A percentile compares a stretch with the other conserved stretches of the same genome.
Evolutionary conservation across 148 eudicot species (phyloP).

Genomic region (Camellia granthamiana): DNA sequence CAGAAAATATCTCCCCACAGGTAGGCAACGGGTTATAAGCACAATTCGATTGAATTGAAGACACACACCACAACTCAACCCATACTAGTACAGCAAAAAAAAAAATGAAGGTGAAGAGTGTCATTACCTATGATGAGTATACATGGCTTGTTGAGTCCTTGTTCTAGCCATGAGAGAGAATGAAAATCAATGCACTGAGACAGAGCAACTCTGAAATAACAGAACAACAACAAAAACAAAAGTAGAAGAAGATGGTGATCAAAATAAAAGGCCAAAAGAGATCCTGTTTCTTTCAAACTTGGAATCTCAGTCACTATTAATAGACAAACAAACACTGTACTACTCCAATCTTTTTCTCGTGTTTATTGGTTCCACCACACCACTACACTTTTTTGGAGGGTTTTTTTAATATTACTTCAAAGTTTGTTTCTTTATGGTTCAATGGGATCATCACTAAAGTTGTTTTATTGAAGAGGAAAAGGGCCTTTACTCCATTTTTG

Average conservation of each 20-base stretch:
- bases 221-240: neutral
- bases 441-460: slow-evolving; percentile 13
- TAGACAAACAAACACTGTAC: slow-evolving; percentile 4
- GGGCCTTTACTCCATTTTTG: neutral
- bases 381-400: neutral
- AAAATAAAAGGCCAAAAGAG: slow-evolving; percentile 10
- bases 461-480: neutral
- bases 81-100: no score
- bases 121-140: slow-evolving; percentile 62
- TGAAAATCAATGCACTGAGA: neutral
- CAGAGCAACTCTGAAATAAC: neutral
- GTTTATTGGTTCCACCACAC: slow-evolving; percentile 1
- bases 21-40: no score
- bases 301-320: neutral
- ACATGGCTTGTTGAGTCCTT: slow-evolving; percentile 66
- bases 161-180: slow-evolving; percentile 31
- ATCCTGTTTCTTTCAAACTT: neutral
- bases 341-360: neutral
- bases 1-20: no score
- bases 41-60: no score
- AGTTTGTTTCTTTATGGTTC: slow-evolving; percentile 1
- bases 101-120: neutral
- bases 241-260: neutral
- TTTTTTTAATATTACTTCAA: neutral
- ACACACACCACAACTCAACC: no score